A percentile compares a stretch with the other conserved stretches of the same genome.
phyloP scores from a whole-genome alignment of 805 yeast genomes.

The Vanderwaltozyma verrucispora region DNA sequence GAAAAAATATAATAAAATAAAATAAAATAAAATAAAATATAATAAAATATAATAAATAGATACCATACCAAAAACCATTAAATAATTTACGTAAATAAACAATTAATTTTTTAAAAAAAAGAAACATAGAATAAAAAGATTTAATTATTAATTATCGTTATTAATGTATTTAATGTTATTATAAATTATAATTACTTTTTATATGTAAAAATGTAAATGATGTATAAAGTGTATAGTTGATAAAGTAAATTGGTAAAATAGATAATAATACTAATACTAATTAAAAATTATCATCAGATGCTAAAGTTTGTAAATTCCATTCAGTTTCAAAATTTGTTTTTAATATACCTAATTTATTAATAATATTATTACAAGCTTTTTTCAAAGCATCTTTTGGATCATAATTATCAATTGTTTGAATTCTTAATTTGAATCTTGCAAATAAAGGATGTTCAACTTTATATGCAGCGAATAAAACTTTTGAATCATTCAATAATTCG shows the following conservation, averaged over 20 bases:
- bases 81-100: no score
- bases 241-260: no score
- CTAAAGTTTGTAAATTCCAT: conserved; percentile 81
- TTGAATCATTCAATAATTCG: conserved; percentile 74
- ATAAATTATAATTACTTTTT: no score
- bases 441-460: conserved; percentile 96
- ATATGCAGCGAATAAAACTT: conserved; percentile 94
- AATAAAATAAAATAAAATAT: neutral
- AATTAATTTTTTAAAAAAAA: no score
- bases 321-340: conserved; percentile 77
- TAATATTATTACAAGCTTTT: conserved; percentile 78
- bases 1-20: neutral
- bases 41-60: no score
- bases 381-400: conserved; percentile 83
- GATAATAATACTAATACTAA: no score
- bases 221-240: no score
- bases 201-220: no score
- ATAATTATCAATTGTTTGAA: conserved; percentile 93
- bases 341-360: conserved; percentile 65
- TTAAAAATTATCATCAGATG: conserved; percentile 32
- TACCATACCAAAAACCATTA: no score
- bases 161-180: no score
- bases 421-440: conserved; percentile 87
- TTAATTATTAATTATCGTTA: no score
- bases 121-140: no score